A percentile compares a stretch with the other conserved stretches of the same genome.
Conservation (phyloP, 768 basidiomycete species). For the Polyporus arcularius region DNA sequence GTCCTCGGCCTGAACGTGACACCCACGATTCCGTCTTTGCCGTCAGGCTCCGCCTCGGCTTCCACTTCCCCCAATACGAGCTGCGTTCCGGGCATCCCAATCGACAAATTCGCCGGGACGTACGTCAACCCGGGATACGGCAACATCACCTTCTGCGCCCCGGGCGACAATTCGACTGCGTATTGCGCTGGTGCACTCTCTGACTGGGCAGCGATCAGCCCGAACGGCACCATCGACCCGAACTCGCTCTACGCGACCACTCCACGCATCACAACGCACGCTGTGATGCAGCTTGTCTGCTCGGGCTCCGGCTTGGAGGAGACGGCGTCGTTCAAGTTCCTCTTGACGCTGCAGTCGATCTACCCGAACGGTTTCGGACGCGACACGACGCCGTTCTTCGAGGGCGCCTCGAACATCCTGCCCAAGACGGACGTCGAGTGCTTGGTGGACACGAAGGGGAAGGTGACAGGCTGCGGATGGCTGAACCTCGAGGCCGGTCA, state of each 20-base stretch:
- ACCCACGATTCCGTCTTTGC: neutral
- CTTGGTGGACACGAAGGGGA: neutral
- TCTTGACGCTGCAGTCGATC: conserved; percentile 25
- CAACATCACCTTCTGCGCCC: conserved; percentile 37
- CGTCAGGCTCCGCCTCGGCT: conserved; percentile 11
- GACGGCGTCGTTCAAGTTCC: conserved; percentile 21
- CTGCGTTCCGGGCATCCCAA: neutral
- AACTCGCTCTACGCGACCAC: conserved; percentile 29
- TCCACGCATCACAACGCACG: conserved; percentile 25
- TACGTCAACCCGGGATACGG: conserved; percentile 42
- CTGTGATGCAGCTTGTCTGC: neutral
- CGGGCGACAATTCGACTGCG: conserved; percentile 16
- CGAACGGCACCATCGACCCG: neutral
- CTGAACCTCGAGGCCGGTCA: neutral
- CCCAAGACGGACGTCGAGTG: neutral
- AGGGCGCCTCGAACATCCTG: neutral
- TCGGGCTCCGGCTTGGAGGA: conserved; percentile 15
- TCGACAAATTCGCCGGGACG: conserved; percentile 35
- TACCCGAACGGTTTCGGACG: conserved; percentile 40
- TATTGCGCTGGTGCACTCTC: conserved; percentile 27
- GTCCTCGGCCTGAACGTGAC: conserved; percentile 10
- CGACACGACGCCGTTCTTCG: conserved; percentile 33
- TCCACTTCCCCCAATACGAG: neutral
- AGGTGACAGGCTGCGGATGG: neutral
- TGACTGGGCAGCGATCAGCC: conserved; percentile 32